Evolutionary conservation across 441 rosid genomes (phyloP).

Genomic region (Gossypium laxum): DNA sequence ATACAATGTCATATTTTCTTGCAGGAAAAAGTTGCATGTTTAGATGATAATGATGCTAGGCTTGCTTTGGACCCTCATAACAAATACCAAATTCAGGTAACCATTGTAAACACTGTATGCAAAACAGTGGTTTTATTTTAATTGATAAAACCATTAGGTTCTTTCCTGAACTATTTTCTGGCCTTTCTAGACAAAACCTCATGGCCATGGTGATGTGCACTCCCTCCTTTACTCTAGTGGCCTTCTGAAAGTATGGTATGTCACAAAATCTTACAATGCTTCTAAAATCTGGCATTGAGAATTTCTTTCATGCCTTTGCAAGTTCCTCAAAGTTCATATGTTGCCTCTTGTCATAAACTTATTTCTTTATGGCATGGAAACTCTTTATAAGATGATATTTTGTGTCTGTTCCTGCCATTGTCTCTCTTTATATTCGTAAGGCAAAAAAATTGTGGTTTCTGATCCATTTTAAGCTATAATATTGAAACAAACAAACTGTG

Average conservation of each 20-base stretch:
- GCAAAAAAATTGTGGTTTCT: background rate
- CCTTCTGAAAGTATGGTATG: constrained; percentile 59
- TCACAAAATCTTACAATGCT: constrained; percentile 10
- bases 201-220: constrained; percentile 97
- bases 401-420: background rate
- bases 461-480: background rate
- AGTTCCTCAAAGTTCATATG: background rate
- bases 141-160: background rate
- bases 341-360: no score
- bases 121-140: background rate
- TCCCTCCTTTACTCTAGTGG: constrained; percentile 86
- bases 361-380: no score
- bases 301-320: background rate
- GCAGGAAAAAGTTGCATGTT: constrained; percentile 97
- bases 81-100: constrained; percentile 79
- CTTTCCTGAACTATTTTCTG: constrained; percentile 16
- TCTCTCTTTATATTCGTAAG: background rate
- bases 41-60: constrained; percentile 84
- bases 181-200: constrained; percentile 73
- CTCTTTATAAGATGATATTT: background rate
- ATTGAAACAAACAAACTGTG: background rate
- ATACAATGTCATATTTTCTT: constrained; percentile 13
- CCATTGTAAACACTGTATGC: background rate
- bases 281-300: background rate
- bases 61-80: constrained; percentile 71